These are phyloP conservation scores for Penicilliopsis zonata DNA, from an alignment of 495 filamentous ascomycete genomes.

Conservation along the genomic window DNA sequence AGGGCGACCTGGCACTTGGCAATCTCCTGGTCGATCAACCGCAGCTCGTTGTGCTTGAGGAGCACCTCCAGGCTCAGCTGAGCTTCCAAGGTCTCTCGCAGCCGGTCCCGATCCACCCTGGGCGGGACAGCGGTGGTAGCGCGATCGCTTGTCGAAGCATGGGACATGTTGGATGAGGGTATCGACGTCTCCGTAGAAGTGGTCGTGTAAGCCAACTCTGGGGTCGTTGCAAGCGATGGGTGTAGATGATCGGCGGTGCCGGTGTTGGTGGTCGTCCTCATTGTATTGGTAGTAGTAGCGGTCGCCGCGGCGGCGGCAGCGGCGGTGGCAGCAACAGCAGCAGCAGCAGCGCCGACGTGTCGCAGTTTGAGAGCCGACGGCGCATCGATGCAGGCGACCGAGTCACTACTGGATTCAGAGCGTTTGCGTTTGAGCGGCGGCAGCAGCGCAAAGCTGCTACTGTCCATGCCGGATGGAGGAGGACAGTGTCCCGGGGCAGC, in stretches of 20 bases:
- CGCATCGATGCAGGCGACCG: conserved; percentile 13
- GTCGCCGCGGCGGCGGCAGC: no score
- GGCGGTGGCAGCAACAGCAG: conserved; percentile 3
- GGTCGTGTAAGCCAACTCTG: not conserved
- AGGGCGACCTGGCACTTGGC: conserved; percentile 92
- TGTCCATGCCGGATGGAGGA: conserved; percentile 27
- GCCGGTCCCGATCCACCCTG: conserved; percentile 20
- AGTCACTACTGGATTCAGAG: conserved; percentile 21
- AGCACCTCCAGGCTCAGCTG: conserved; percentile 88
- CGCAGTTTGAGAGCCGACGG: conserved; percentile 23
- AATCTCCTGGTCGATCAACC: conserved; percentile 89
- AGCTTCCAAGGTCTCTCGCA: conserved; percentile 64
- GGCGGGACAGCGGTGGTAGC: conserved; percentile 8
- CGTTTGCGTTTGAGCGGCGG: conserved; percentile 47
- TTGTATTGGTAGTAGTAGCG: conserved; percentile 6
- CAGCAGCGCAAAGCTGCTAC: conserved; percentile 25
- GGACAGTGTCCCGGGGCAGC: conserved; percentile 19
- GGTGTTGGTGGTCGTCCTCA: conserved; percentile 4
- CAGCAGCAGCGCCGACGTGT: conserved; percentile 10
- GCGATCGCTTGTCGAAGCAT: conserved; percentile 6
- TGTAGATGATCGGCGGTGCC: not conserved
- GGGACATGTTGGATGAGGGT: conserved; percentile 2
- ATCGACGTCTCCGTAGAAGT: not conserved
- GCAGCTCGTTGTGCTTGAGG: conserved; percentile 86
- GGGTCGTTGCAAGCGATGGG: not conserved